phyloP scores from a whole-genome alignment of 345 rosid genomes.

The Iberis pinnata region DNA sequence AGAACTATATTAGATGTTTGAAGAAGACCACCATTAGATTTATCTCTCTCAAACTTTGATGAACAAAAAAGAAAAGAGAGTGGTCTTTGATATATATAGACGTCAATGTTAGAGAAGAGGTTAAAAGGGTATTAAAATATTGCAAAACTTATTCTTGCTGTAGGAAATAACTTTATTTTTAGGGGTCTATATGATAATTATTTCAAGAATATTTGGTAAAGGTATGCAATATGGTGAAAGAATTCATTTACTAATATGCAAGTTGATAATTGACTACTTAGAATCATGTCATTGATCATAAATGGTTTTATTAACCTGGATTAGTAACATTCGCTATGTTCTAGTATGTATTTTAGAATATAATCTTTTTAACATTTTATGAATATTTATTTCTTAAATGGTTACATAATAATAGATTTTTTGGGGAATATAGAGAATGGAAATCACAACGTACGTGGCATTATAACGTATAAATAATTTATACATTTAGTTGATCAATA shows the following conservation, averaged over 20 bases:
- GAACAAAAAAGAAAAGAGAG: background rate
- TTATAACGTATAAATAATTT: background rate
- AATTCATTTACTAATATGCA: too few relatives aligned
- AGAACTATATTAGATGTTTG: slow-evolving; percentile 3
- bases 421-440: background rate
- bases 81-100: slow-evolving; percentile 16
- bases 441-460: background rate
- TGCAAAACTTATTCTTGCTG: background rate
- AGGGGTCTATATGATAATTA: too few relatives aligned
- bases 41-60: slow-evolving; percentile 1
- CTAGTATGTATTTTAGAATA: background rate
- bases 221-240: too few relatives aligned
- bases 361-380: background rate
- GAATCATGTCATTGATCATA: background rate
- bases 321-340: background rate
- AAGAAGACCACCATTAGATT: slow-evolving; percentile 43
- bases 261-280: slow-evolving; percentile 2
- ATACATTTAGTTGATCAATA: background rate
- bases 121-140: slow-evolving; percentile 13
- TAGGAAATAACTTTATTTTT: too few relatives aligned
- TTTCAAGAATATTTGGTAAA: too few relatives aligned
- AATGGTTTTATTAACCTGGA: background rate
- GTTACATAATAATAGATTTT: background rate
- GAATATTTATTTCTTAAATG: background rate
- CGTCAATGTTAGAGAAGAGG: too few relatives aligned